Base-by-base conservation (phyloP, 768 basidiomycete species). In the Amanita muscaria region DNA sequence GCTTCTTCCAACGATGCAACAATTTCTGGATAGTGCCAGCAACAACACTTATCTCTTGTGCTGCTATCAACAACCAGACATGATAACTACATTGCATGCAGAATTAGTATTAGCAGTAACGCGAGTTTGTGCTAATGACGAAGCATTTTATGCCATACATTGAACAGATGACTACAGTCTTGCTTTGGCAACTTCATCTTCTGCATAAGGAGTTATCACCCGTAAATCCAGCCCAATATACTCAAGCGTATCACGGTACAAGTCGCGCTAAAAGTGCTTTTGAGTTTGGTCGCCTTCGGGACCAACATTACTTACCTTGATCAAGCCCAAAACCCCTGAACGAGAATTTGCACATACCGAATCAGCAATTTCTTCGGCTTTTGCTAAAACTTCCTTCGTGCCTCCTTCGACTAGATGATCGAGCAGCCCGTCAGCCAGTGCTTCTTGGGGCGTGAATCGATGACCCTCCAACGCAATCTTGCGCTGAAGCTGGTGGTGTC, bases 401-500 rank as follows among this genome's bases (percentile, higher is more conserved):
- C 76, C 76, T 0, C 78, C 79, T 15, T 68, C 67, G 4, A 80
- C 80, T 25, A 89, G 55, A 46, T 79, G 65, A 58, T 93, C 91
- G 15, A 93, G 61, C 10, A 91, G 62, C 3, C 83, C 83, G 15
- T 67, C 69, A 15, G 70, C 61, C 6, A 80, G 66, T 2, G 86
- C 81, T 56, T 93, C 89, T 5, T 63, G 46, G 2, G 89, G 77
- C 0, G 82, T 78, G 58, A 87, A 92, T 32, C 84, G 74, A 53
- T 88, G 74, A 0, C 86, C 91, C 53, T 89, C 87, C 2, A 93
- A 67, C 10, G 79, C 77, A 33, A 90, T 79, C 54, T 85, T 83
- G 40, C 88, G 79, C 6, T 78, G 71, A 9, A 79, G 53, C 19
- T 62, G 63, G 12, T 72, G 72, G 51, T 78, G 70, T 6, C 79